A percentile compares a stretch with the other conserved stretches of the same genome.
Conservation (phyloP, 2,329 filamentous ascomycete species). For the Fusarium sp. region DNA sequence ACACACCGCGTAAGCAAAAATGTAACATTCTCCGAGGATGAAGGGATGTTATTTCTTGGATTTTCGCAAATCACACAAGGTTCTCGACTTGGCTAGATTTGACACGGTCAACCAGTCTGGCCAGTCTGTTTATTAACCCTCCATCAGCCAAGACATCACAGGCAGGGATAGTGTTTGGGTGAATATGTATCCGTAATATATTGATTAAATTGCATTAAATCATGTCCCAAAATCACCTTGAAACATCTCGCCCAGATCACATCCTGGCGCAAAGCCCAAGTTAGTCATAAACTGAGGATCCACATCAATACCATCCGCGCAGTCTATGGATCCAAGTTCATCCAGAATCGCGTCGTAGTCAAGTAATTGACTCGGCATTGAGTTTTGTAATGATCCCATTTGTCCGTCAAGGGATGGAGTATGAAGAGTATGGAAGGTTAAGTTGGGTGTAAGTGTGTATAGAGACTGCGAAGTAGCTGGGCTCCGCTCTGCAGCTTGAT, state of each 20-base stretch:
- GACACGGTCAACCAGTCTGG: neutral
- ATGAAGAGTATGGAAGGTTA: slow-evolving; percentile 45
- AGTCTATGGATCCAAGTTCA: slow-evolving; percentile 64
- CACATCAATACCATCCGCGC: slow-evolving; percentile 62
- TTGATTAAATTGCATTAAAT: slow-evolving; percentile 37
- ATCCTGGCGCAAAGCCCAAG: slow-evolving; percentile 72
- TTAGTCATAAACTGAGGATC: slow-evolving; percentile 76
- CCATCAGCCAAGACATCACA: neutral
- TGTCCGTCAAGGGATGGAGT: slow-evolving; percentile 39
- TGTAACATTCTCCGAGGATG: neutral
- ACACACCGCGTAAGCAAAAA: neutral
- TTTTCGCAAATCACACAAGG: neutral
- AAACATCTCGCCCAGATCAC: slow-evolving; percentile 67
- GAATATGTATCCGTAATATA: slow-evolving; percentile 6
- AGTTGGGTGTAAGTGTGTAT: slow-evolving; percentile 42
- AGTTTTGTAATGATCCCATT: slow-evolving; percentile 35
- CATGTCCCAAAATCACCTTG: slow-evolving; percentile 55
- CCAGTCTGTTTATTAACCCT: neutral
- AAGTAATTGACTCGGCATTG: slow-evolving; percentile 46
- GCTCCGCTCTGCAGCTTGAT: slow-evolving; percentile 35
- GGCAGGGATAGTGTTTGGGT: neutral
- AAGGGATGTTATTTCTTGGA: neutral
- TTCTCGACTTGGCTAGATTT: neutral
- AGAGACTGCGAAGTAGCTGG: slow-evolving; percentile 40
- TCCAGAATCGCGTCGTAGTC: slow-evolving; percentile 67